Evolutionary conservation across 2,329 filamentous ascomycete genomes (phyloP).

Genomic region (Xylariales sp.): DNA sequence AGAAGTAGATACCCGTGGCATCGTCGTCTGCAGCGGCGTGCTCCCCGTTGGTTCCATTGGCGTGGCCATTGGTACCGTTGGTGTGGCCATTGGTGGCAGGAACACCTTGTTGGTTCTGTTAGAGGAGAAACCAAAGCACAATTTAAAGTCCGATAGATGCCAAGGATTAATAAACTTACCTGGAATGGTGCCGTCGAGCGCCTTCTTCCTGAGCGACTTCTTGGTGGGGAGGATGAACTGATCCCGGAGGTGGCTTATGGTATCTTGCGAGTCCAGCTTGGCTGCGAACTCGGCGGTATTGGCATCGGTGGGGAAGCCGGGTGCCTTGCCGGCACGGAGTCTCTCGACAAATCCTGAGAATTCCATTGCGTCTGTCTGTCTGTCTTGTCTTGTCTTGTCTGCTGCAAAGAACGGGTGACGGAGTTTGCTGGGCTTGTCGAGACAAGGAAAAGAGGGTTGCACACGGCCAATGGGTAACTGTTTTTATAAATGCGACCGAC

Average conservation of each 20-base stretch:
- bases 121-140: too few relatives aligned
- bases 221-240: constrained; percentile 78
- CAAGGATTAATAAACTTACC: constrained; percentile 32
- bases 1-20: constrained; percentile 62
- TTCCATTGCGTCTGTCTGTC: too few relatives aligned
- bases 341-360: constrained; percentile 31
- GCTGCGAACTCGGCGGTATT: constrained; percentile 43
- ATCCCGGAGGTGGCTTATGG: constrained; percentile 55
- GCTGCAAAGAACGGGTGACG: too few relatives aligned
- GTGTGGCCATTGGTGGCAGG: constrained; percentile 15
- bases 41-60: constrained; percentile 15
- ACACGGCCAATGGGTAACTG: too few relatives aligned
- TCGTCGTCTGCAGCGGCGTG: constrained; percentile 23
- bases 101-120: not conserved
- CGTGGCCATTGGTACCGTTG: constrained; percentile 16
- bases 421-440: too few relatives aligned
- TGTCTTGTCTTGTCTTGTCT: too few relatives aligned
- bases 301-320: constrained; percentile 44
- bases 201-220: constrained; percentile 62
- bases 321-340: constrained; percentile 34
- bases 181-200: constrained; percentile 41
- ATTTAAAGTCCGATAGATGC: too few relatives aligned
- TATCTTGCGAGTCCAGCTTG: constrained; percentile 56
- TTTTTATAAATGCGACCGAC: too few relatives aligned
- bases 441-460: too few relatives aligned